These are phyloP conservation scores for Rhazya stricta DNA, from an alignment of 257 asterid genomes.

Conservation along the genomic window DNA sequence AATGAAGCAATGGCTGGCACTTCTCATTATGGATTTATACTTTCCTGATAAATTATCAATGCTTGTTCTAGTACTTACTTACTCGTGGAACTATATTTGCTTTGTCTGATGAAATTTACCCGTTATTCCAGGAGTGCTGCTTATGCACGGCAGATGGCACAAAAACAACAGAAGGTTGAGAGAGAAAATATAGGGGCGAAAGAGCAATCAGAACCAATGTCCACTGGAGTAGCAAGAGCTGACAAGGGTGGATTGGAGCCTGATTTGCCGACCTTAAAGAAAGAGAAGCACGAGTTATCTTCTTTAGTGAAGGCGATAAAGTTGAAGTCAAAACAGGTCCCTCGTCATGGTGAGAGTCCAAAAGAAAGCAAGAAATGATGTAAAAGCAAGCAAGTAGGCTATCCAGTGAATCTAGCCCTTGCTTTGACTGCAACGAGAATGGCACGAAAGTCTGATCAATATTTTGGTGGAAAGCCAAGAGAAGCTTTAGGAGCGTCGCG, in stretches of 20 bases:
- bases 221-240: constrained; percentile 13
- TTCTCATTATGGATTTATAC: background rate
- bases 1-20: background rate
- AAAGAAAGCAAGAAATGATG: constrained; percentile 6
- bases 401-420: background rate
- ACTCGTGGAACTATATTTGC: background rate
- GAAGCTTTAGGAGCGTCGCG: background rate
- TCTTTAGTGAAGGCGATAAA: constrained; percentile 44
- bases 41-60: background rate
- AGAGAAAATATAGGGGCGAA: constrained; percentile 13
- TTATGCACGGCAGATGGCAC: constrained; percentile 40
- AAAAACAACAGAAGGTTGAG: constrained; percentile 24
- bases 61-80: background rate
- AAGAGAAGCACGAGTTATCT: constrained; percentile 45
- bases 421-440: background rate
- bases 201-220: constrained; percentile 9
- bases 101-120: background rate
- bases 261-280: constrained; percentile 20
- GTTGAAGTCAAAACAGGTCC: constrained; percentile 49
- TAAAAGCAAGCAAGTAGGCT: background rate
- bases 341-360: constrained; percentile 25
- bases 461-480: background rate
- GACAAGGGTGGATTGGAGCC: constrained; percentile 15
- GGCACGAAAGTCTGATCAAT: background rate
- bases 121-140: constrained; percentile 46